A percentile compares a stretch with the other conserved stretches of the same genome.
These are phyloP conservation scores for Leccinum angustisporum DNA, from an alignment of 1,284 basidiomycete species.

Conservation along the genomic window DNA sequence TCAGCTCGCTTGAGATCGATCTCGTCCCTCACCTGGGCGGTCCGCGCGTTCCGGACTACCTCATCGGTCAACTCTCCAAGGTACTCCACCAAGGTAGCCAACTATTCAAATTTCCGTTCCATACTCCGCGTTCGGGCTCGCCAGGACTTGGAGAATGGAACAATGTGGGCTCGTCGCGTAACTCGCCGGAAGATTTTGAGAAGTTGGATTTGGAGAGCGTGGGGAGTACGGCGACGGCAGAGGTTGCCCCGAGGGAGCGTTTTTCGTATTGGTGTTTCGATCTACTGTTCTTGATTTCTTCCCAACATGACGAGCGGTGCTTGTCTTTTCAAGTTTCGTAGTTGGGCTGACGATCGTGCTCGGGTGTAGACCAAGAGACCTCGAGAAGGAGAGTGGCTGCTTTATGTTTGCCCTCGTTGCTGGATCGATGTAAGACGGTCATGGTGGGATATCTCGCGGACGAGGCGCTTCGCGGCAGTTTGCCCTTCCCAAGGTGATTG, in stretches of 20 bases:
- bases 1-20: too few species aligned
- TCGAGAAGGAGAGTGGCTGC: conserved; percentile 67
- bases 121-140: conserved; percentile 14
- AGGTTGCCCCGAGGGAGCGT: too few species aligned
- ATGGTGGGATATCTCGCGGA: too few species aligned
- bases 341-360: background rate
- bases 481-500: too few species aligned
- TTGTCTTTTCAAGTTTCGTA: background rate
- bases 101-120: conserved; percentile 52
- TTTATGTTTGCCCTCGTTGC: conserved; percentile 38
- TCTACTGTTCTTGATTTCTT: conserved; percentile 79
- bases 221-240: too few species aligned
- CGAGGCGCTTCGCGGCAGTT: too few species aligned
- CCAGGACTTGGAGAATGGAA: conserved; percentile 3
- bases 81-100: conserved; percentile 72
- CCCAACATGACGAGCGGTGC: conserved; percentile 58
- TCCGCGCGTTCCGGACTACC: conserved; percentile 66
- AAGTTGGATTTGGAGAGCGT: too few species aligned
- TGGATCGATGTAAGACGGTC: too few species aligned
- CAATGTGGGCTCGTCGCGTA: too few species aligned
- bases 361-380: conserved; percentile 52
- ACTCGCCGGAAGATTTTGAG: too few species aligned
- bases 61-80: conserved; percentile 70
- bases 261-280: too few species aligned
- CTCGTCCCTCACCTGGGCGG: conserved; percentile 77